phyloP scores from a whole-genome alignment of 352 stramenopile genomes.

The Hyaloperonospora brassicae region DNA sequence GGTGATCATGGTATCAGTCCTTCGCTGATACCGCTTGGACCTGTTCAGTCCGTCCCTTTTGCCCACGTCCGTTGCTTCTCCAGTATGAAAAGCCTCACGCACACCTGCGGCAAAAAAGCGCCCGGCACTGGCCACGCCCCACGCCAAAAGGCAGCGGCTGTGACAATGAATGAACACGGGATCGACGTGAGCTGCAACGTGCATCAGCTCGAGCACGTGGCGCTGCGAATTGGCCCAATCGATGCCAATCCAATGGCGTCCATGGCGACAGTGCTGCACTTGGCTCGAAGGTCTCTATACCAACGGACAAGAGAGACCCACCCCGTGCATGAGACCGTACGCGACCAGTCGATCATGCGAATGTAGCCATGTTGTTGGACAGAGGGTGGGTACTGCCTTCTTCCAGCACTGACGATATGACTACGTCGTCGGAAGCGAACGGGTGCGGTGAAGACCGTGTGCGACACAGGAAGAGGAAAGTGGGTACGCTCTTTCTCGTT shows the following conservation, averaged over 20 bases:
- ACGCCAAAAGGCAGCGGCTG: slow-evolving; percentile 41
- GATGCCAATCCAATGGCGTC: slow-evolving; percentile 15
- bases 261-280: slow-evolving; percentile 3
- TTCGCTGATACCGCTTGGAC: slow-evolving; percentile 51
- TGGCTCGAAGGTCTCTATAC: slow-evolving; percentile 17
- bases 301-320: slow-evolving; percentile 10
- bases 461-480: no score
- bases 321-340: slow-evolving; percentile 30
- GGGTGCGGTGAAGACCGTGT: no score
- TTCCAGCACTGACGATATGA: no score
- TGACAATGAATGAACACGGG: slow-evolving; percentile 66
- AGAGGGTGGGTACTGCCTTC: slow-evolving; percentile 26
- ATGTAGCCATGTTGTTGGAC: slow-evolving; percentile 51
- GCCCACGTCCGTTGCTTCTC: slow-evolving; percentile 22
- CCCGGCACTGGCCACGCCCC: slow-evolving; percentile 37
- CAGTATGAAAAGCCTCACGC: slow-evolving; percentile 23
- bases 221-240: slow-evolving; percentile 31
- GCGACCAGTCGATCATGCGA: slow-evolving; percentile 33
- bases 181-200: slow-evolving; percentile 28
- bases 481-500: slow-evolving; percentile 4
- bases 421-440: no score
- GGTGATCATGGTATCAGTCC: slow-evolving; percentile 41
- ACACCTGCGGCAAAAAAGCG: slow-evolving; percentile 39
- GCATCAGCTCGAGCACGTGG: slow-evolving; percentile 35
- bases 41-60: slow-evolving; percentile 8